Conservation (phyloP, 2,329 filamentous ascomycete species). For the Cladophialophora bantiana region DNA sequence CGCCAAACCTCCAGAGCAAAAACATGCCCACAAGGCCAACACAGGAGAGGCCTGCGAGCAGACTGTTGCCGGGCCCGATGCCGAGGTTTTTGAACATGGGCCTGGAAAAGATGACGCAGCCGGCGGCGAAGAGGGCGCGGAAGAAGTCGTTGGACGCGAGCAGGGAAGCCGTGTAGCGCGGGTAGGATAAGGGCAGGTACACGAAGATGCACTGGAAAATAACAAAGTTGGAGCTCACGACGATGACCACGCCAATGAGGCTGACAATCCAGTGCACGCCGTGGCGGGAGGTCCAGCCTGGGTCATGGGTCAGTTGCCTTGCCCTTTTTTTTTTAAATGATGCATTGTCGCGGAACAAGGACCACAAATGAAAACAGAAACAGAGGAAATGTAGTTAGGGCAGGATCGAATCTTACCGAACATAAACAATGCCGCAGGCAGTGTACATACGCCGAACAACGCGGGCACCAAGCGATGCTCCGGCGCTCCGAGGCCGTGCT, state of each 20-base stretch:
- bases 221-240: constrained; percentile 41
- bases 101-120: constrained; percentile 46
- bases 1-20: constrained; percentile 64
- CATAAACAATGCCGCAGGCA: constrained; percentile 65
- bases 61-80: constrained; percentile 43
- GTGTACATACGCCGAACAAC: constrained; percentile 57
- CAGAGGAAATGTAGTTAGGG: too few species aligned
- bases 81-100: constrained; percentile 46
- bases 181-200: constrained; percentile 36
- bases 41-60: constrained; percentile 47
- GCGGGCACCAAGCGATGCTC: constrained; percentile 62
- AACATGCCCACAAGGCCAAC: constrained; percentile 62
- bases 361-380: too few species aligned
- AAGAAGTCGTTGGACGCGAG: constrained; percentile 41
- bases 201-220: constrained; percentile 39
- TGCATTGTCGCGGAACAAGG: constrained; percentile 42
- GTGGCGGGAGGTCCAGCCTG: constrained; percentile 38
- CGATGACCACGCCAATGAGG: constrained; percentile 51
- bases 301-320: neutral
- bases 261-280: constrained; percentile 48
- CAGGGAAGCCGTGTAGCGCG: constrained; percentile 36
- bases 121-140: constrained; percentile 43
- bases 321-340: neutral
- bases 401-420: constrained; percentile 43
- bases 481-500: constrained; percentile 58